Conservation (phyloP, 306 rosid genomes). For the Prunus mongolica region DNA sequence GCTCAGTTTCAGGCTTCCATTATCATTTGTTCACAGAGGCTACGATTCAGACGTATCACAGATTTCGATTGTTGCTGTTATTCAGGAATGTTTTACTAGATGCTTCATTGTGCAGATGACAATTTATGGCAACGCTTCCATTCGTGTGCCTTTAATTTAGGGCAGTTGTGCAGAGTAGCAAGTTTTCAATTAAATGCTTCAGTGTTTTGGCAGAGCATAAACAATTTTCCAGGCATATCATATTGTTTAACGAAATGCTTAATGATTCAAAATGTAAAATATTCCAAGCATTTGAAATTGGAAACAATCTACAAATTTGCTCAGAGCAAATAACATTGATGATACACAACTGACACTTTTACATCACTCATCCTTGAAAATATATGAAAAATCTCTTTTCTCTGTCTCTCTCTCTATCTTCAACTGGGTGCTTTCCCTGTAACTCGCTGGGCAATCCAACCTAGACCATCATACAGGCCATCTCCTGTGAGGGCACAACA, state of each 20-base stretch:
- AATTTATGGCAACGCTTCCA: slow-evolving; percentile 29
- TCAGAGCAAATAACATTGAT: slow-evolving; percentile 22
- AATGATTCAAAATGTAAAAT: slow-evolving; percentile 4
- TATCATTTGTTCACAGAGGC: slow-evolving; percentile 18
- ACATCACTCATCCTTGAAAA: slow-evolving; percentile 31
- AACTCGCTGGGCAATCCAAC: slow-evolving; percentile 87
- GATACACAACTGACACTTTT: slow-evolving; percentile 36
- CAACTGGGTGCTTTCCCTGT: slow-evolving; percentile 71
- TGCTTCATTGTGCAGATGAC: slow-evolving; percentile 47
- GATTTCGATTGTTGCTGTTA: slow-evolving; percentile 20
- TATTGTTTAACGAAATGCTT: not conserved
- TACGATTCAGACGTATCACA: slow-evolving; percentile 25
- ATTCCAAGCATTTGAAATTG: slow-evolving; percentile 27
- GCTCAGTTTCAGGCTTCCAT: slow-evolving; percentile 10
- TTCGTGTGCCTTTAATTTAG: slow-evolving; percentile 27
- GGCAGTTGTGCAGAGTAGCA: slow-evolving; percentile 15
- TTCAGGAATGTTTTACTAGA: not conserved
- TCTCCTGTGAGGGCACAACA: slow-evolving; percentile 95
- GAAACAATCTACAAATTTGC: slow-evolving; percentile 41
- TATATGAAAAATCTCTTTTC: slow-evolving; percentile 21
- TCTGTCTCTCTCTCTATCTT: slow-evolving; percentile 1
- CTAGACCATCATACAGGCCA: slow-evolving; percentile 88
- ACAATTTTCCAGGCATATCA: not conserved
- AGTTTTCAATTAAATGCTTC: slow-evolving; percentile 16
- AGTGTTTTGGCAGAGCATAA: not conserved